Evolutionary conservation across 495 filamentous ascomycete species (phyloP).

Genomic region (Aspergillus heteromorphus): DNA sequence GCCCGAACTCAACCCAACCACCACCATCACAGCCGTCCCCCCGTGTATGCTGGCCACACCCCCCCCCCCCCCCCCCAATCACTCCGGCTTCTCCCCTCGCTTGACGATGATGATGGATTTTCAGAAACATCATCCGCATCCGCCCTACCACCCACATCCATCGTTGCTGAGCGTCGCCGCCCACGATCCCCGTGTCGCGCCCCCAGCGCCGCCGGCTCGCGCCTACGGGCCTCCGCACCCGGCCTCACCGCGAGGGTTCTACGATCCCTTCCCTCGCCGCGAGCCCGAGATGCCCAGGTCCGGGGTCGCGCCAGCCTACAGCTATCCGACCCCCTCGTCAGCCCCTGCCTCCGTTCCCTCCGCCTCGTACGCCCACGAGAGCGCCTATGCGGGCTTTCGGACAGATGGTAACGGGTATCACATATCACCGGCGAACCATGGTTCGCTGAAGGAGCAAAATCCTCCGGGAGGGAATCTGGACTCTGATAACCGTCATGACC

Average conservation of each 20-base stretch:
- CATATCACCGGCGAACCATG: constrained; percentile 17
- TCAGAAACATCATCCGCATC: constrained; percentile 12
- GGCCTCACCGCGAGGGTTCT: constrained; percentile 5
- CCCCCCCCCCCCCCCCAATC: no score
- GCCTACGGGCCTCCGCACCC: constrained; percentile 15
- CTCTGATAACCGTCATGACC: constrained; percentile 20
- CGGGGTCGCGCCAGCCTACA: constrained; percentile 13
- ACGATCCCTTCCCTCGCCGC: constrained; percentile 20
- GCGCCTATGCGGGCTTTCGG: constrained; percentile 18
- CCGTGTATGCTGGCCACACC: background rate
- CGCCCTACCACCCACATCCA: constrained; percentile 20
- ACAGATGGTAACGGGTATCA: constrained; percentile 17
- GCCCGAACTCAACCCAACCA: background rate
- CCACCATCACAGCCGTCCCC: background rate
- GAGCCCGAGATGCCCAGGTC: constrained; percentile 26
- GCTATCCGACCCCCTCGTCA: constrained; percentile 21
- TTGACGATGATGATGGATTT: constrained; percentile 14
- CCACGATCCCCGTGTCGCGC: constrained; percentile 21
- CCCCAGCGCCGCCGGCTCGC: constrained; percentile 10
- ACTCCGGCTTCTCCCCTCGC: background rate
- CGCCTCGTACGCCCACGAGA: constrained; percentile 12
- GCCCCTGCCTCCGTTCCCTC: constrained; percentile 15
- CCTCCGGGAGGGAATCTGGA: constrained; percentile 15
- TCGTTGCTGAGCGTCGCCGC: constrained; percentile 21
- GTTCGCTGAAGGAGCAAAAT: constrained; percentile 17